Evolutionary conservation across 768 basidiomycete species (phyloP), one percentile per base, ranked within the genome.

Genomic region (Floccularia luteovirens): DNA sequence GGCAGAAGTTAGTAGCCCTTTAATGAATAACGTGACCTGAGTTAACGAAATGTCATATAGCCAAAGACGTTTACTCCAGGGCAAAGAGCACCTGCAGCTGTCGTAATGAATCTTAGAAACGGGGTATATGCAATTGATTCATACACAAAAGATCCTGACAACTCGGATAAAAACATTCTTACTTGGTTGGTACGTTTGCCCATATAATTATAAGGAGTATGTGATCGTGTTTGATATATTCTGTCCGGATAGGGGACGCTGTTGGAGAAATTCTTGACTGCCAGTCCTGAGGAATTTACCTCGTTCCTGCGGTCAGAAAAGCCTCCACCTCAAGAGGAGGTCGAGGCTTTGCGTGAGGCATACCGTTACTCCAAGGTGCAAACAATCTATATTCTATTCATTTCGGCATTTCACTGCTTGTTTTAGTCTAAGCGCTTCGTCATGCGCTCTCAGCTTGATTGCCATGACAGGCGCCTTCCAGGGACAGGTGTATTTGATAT

Each of bases 391-490:
- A n/a, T n/a, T n/a, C n/a, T n/a, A n/a, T n/a, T n/a, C n/a, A n/a
- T n/a, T n/a, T n/a, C n/a, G n/a, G n/a, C n/a, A n/a, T n/a, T n/a
- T n/a, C n/a, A n/a, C n/a, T 32, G 11, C 13, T 33, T 36, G 19
- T 5, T 8, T 4, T 33, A 80, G 78, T 74, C 74, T 4, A 59
- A 68, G 8, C 67, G 66, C 7, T 81, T 96, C 46, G 65, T 97
- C 19, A 91, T 97, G 84, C 86, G 94, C 11, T 94, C 93, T 0
- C 94, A 99, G 56, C 72, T 99, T 4, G 94, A 99, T 54, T 90
- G 92, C 48, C 63, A 78, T 1, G 88, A 97, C 52, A 49, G 61
- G 10, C 72, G 86, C 31, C 63, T 98, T 22, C 93, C 93, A 3
- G 92, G 91, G 1, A 82, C 81, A 0, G 91, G 90, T 21, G 80